A percentile compares a stretch with the other conserved stretches of the same genome.
Conservation (phyloP, 805 yeast genomes). For the Monosporozyma solicola region DNA sequence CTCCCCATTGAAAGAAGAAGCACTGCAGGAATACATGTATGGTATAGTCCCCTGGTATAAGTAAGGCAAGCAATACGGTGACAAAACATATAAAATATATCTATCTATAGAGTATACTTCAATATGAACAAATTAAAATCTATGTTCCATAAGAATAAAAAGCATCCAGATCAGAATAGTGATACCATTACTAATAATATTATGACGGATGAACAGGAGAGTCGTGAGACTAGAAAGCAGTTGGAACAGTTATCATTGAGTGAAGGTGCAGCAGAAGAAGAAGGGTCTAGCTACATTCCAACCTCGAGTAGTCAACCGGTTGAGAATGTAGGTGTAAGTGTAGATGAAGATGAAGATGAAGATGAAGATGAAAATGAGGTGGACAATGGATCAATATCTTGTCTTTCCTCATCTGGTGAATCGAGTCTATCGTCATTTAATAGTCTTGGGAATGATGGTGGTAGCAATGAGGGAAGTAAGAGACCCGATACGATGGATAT, state of each 20-base stretch:
- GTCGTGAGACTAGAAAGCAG: not conserved
- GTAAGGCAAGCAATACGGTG: no score
- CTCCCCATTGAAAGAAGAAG: no score
- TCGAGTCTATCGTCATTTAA: not conserved
- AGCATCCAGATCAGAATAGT: not conserved
- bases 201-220: not conserved
- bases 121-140: slow-evolving; percentile 10
- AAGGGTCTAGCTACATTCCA: no score
- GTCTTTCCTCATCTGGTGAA: slow-evolving; percentile 1
- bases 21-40: no score
- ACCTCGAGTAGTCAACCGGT: not conserved
- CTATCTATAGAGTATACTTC: no score
- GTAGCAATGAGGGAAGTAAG: no score
- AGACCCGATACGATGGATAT: not conserved
- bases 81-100: no score
- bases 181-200: not conserved
- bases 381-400: slow-evolving; percentile 1
- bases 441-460: no score
- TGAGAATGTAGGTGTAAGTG: not conserved
- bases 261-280: not conserved
- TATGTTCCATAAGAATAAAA: slow-evolving; percentile 7
- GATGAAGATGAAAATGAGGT: not conserved
- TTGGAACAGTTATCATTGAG: not conserved
- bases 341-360: slow-evolving; percentile 9
- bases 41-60: no score